Evolutionary conservation across 805 yeast species (phyloP), one percentile per base, ranked within the genome.

Genomic region (Candida maris): DNA sequence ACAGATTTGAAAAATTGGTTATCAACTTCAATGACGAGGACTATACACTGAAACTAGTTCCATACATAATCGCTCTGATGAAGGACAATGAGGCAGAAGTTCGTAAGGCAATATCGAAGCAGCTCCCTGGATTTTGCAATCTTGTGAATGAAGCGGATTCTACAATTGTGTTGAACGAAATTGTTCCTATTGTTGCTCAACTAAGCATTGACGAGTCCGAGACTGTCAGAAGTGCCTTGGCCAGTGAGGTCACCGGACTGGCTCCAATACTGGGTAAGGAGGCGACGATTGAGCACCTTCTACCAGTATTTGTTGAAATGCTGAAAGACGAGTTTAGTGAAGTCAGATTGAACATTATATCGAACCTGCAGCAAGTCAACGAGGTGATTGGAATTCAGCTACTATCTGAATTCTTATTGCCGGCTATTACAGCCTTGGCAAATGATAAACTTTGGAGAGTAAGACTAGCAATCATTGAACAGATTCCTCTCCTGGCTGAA

Each of bases 401-500:
- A 43, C 71, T 93, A 46, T 81, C 95, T 18, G 89, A 88, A 52
- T 82, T 88, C 26, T 70, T 93, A 45, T 71, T 93, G 48, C 99
- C 99, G 3, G 97, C 98, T 3, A 91, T 93, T 48, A 81, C 95
- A 8, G 96, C 91, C 49, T 73, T 93, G 48, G 97, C 98, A 8
- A 89, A 88, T 57, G 98, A 93, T 65, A 83, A 83, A 54, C 91
- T 89, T 57, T 93, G 99, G 99, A 79, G 99, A 56, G 97, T 93
- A 19, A 79, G 97, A 58, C 72, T 93, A 58, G 97, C 97, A 8
- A 93, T 93, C 44, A 93, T 93, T 55, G 95, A 93, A 60, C 93
- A 93, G 65, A 87, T 89, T 48, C 99, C 99, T 20, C 72, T 91
- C 45, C 70, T 93, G 48, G 97, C 97, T 6, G 84, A 85, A 52